Base-by-base conservation (phyloP, 1,284 basidiomycete genomes). In the Vanrija sp. region DNA sequence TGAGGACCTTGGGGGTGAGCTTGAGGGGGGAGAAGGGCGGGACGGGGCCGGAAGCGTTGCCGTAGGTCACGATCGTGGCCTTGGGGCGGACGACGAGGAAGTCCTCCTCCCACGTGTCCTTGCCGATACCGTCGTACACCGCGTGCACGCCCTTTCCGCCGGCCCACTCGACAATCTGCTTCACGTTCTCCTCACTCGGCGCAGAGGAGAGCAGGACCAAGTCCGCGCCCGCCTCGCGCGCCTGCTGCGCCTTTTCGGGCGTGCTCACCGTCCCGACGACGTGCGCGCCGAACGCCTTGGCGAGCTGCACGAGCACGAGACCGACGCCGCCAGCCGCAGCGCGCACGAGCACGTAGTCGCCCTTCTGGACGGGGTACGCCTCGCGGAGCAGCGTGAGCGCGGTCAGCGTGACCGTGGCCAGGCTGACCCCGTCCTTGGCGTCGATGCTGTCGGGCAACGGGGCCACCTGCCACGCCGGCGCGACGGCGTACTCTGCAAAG, bases 181-280 rank as follows among this genome's bases (percentile, higher is more conserved):
- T 64, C 27, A 78, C 69, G 57, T 76, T 72, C 60, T 89, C 85
- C 44, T 80, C 77, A 8, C 65, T 63, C 36, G 63, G 49, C 37
- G 72, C 64, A 41, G 82, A 82, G 71, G 95, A 92, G 47, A 92
- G 71, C 57, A 98, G 86, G 41, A 96, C 88, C 69, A 94, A 84
- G 67, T 89, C 84, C 0, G 92, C 91, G 15, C 95, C 95, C 62
- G 88, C 80, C 45, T 79, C 75, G 63, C 83, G 85, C 9, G 90
- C 94, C n/a, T 94, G 70, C 47, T 83, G 82, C 4, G 89, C 90
- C 73, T 98, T 98, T 66, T 84, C 88, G 20, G 77, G 71, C 0
- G 86, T 89, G 2, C 91, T 95, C 2, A 89, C 90, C n/a, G 93
- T 97, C 2, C 90, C 95, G 64, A 98, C 96, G 22, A 97, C 90